Evolutionary conservation across 2,329 filamentous ascomycete species (phyloP), one percentile per base, ranked within the genome.

Genomic region (Colletotrichum sansevieriae): DNA sequence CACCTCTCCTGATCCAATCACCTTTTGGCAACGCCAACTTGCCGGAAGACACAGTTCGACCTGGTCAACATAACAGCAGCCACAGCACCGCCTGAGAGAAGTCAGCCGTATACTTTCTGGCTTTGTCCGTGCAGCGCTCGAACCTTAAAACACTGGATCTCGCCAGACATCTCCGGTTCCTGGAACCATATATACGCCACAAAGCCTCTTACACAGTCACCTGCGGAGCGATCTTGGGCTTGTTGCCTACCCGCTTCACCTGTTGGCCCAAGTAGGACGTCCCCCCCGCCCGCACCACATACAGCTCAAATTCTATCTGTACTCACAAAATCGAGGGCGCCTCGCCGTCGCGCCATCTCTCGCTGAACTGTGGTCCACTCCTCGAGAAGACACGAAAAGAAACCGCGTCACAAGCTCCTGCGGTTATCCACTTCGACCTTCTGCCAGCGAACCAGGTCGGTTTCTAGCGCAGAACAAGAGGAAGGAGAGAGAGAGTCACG

Each of bases 61-160:
- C 25, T 29, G 25, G 4, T 29, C 25, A 29, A 29, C 29, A 29
- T 2, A 29, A 29, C 29, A 29, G n/a, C 7, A 57, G 43, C 49
- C 49, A 56, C 37, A 11, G 13, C 37, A 58, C 22, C 18, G 25
- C 39, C 46, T 35, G 33, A 51, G 22, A 65, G 37, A 47, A 35
- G 18, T 29, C 51, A 55, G 51, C 51, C 15, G 8, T 46, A 22
- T 22, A n/a, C 43, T 20, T 46, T 46, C 15, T 46, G 4, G 37
- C n/a, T 22, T 29, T 22, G 55, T 39, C 62, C 41, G 65, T 68
- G 61, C 62, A 49, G 54, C 61, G 65, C 62, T 55, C 51, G 55
- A 69, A 69, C 62, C 63, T 65, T 69, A 65, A 60, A 66, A 65
- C 37, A n/a, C 29, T 57, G 44, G 51, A 13, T 56, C 18, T 46